A percentile compares a stretch with the other conserved stretches of the same genome.
These are phyloP conservation scores for Polychytrium aggregatum DNA, from an alignment of 192 early-diverging fungal genomes.

Conservation along the genomic window DNA sequence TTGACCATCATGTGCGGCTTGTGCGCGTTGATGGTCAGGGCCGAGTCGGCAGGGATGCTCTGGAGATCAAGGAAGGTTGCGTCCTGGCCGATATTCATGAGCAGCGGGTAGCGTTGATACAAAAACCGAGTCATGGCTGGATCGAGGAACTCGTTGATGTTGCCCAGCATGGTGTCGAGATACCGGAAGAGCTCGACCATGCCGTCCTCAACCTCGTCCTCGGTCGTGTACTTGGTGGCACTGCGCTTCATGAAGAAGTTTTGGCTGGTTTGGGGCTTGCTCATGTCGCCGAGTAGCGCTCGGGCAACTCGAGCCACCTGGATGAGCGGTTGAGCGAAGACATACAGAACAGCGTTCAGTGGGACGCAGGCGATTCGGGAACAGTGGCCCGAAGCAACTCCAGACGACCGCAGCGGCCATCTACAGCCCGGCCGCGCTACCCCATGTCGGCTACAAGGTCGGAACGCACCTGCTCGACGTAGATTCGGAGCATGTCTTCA, in stretches of 20 bases:
- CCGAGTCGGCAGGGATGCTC: neutral
- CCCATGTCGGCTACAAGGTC: too few relatives aligned
- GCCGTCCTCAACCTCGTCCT: constrained; percentile 7
- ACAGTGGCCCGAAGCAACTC: neutral
- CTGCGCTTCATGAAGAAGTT: too few relatives aligned
- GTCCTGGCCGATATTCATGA: neutral
- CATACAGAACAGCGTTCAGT: neutral
- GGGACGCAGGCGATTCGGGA: neutral
- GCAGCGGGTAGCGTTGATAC: neutral
- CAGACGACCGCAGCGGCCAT: neutral
- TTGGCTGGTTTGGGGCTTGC: too few relatives aligned
- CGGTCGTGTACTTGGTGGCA: too few relatives aligned
- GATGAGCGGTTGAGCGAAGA: too few relatives aligned
- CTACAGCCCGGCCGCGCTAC: too few relatives aligned
- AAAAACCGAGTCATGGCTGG: constrained; percentile 1
- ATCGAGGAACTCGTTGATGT: constrained; percentile 27
- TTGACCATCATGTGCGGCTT: constrained; percentile 1
- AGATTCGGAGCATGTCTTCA: constrained; percentile 32
- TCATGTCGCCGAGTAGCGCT: too few relatives aligned
- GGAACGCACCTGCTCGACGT: constrained; percentile 17
- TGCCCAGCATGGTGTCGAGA: constrained; percentile 17
- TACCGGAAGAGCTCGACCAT: constrained; percentile 17
- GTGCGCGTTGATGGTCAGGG: neutral
- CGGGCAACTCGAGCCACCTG: too few relatives aligned
- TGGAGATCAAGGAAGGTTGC: neutral